Percentiles rank a stretch among this genome's conserved stretches.
phyloP scores from a whole-genome alignment of 176 grass and related monocot species.

The Alloteropsis semialata region DNA sequence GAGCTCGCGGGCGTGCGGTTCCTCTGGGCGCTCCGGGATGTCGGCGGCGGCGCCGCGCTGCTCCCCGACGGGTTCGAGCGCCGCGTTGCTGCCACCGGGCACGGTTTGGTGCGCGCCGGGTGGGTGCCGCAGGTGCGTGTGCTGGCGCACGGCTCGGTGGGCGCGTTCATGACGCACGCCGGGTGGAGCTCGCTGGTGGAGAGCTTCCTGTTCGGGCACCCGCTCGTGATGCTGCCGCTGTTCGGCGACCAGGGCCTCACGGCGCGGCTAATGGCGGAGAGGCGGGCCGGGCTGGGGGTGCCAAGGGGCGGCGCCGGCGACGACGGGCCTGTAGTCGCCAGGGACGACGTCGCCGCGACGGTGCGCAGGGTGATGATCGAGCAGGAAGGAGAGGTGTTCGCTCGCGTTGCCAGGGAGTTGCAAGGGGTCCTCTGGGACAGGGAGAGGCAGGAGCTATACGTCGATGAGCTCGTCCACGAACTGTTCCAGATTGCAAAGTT shows the following conservation, averaged over 20 bases:
- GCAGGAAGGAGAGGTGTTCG: conserved; percentile 27
- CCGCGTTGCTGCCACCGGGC: neutral
- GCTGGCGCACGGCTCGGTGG: neutral
- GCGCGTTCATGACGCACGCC: too few species aligned
- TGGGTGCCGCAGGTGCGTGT: conserved; percentile 19
- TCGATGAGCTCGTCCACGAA: too few species aligned
- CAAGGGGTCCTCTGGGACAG: too few species aligned
- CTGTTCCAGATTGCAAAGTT: too few species aligned
- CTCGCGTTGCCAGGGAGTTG: neutral
- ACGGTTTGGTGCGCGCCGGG: neutral
- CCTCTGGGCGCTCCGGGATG: conserved; percentile 10
- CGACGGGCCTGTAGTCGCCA: conserved; percentile 25
- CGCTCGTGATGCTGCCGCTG: too few species aligned
- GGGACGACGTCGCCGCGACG: conserved; percentile 1
- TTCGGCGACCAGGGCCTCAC: too few species aligned
- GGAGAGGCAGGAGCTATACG: too few species aligned
- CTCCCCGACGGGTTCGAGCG: conserved; percentile 19
- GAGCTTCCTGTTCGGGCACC: too few species aligned
- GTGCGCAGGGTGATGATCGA: conserved; percentile 37
- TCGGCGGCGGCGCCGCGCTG: neutral
- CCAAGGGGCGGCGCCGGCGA: neutral
- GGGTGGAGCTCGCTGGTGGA: too few species aligned
- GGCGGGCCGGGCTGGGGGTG: too few species aligned
- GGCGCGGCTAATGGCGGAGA: too few species aligned
- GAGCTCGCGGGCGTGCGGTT: conserved; percentile 2